Conservation (phyloP, 345 rosid genomes). For the Durio zibethinus region DNA sequence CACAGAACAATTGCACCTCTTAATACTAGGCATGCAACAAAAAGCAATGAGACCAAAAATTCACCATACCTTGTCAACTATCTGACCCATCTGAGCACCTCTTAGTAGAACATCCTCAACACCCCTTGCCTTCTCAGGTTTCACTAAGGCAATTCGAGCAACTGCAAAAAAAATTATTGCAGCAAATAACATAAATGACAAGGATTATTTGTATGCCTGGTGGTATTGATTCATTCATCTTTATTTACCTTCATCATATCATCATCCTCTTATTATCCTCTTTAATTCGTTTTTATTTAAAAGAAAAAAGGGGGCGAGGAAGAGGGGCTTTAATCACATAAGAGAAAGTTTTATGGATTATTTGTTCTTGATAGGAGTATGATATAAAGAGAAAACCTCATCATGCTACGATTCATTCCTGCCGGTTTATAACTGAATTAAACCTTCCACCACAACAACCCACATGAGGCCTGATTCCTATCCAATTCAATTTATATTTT, state of each 20-base stretch:
- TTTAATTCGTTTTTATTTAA: not conserved
- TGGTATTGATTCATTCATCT: not conserved
- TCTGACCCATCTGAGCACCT: constrained; percentile 92
- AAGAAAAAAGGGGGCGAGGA: not conserved
- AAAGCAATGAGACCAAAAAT: constrained; percentile 1
- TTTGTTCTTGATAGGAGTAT: not conserved
- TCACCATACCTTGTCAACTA: constrained; percentile 70
- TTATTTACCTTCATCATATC: not conserved
- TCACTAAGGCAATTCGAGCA: constrained; percentile 93
- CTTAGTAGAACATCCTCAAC: constrained; percentile 88
- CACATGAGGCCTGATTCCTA: not conserved
- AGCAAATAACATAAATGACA: not conserved
- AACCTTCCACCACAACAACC: not conserved
- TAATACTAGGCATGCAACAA: not conserved
- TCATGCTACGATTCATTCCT: not conserved
- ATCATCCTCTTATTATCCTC: not conserved
- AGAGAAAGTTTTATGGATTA: not conserved
- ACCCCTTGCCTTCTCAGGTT: constrained; percentile 95
- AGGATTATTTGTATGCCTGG: not conserved
- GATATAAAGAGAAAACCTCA: not conserved
- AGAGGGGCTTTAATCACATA: not conserved
- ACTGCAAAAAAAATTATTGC: constrained; percentile 32
- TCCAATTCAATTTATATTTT: not conserved
- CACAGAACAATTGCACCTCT: not conserved
- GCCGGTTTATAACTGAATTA: not conserved